Evolutionary conservation across 495 filamentous ascomycete genomes (phyloP), one percentile per base, ranked within the genome.

Genomic region (Aspergillus biplanus): DNA sequence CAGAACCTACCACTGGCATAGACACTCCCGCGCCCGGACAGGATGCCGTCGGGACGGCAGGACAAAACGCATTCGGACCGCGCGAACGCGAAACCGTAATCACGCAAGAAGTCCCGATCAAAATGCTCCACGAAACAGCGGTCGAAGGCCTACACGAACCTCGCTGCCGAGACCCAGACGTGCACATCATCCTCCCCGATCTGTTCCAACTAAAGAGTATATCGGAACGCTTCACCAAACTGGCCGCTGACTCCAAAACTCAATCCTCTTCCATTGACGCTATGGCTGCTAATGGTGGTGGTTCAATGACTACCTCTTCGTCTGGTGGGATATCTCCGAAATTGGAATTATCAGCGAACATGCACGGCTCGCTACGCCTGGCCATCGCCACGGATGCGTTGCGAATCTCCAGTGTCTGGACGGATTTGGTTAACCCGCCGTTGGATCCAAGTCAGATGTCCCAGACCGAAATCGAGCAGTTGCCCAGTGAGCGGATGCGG

Each of bases 31-130:
- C 21, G 2, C 21, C 21, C 21, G 21, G 21, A 27, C 21, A 27
- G 21, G 21, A 27, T 27, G 21, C 21, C 11, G 12, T 4, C 52
- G 39, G 11, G 39, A 44, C 5, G 8, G 39, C 39, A 11, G 11
- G 13, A 13, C 37, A 13, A 39, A 13, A 44, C 8, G 6, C 11
- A 6, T 13, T 59, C 34, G 68, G 65, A 0, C 67, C 76, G 5
- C 78, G 80, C 32, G 89, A 91, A 62, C 87, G 88, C 66, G 92
- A 97, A 72, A 94, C 92, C 39, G 81, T 92, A 68, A 88, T 99
- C 67, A 97, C 92, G n/a, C 96, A 99, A 70, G 92, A 97, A 74
- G 86, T 98, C 32, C 95, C 96, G n/a, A 87, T 97, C 54, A 87
- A 92, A 5, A 92, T 99, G 5, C 85, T 99, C 5, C 88, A 89